Evolutionary conservation across 768 basidiomycete genomes (phyloP).

Genomic region (Megacollybia marginata): DNA sequence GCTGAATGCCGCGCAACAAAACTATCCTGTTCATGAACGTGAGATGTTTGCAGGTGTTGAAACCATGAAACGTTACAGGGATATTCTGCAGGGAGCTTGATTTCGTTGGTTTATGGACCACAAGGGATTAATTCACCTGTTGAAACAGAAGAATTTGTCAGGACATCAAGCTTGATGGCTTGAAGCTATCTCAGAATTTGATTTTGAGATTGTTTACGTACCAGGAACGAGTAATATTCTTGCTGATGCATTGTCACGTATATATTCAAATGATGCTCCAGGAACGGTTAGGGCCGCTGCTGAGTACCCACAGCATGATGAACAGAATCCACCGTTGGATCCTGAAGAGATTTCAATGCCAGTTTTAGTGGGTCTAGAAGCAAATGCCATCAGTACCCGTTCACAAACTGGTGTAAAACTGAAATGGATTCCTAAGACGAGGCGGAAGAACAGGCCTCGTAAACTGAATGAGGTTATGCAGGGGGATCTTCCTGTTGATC

Average conservation of each 20-base stretch:
- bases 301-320: conserved; percentile 6
- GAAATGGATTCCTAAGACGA: not conserved
- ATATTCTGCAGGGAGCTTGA: conserved; percentile 9
- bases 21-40: conserved; percentile 19
- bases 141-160: conserved; percentile 14
- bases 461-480: not conserved
- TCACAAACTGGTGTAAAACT: not conserved
- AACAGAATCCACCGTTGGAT: conserved; percentile 1
- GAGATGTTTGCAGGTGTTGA: conserved; percentile 15
- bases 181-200: conserved; percentile 12
- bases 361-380: not conserved
- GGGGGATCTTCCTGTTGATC: not conserved
- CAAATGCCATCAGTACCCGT: not conserved
- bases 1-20: conserved; percentile 11
- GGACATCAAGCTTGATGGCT: conserved; percentile 11
- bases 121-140: conserved; percentile 12
- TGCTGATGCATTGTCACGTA: conserved; percentile 13
- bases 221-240: conserved; percentile 15
- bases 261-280: conserved; percentile 7
- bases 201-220: conserved; percentile 19
- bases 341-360: not conserved
- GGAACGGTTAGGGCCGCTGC: conserved; percentile 1
- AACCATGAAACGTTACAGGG: conserved; percentile 6
- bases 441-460: not conserved
- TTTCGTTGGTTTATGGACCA: conserved; percentile 13